Evolutionary conservation across 345 rosid species (phyloP), one percentile per base, ranked within the genome.

Genomic region (Zanthoxylum bungeanum): DNA sequence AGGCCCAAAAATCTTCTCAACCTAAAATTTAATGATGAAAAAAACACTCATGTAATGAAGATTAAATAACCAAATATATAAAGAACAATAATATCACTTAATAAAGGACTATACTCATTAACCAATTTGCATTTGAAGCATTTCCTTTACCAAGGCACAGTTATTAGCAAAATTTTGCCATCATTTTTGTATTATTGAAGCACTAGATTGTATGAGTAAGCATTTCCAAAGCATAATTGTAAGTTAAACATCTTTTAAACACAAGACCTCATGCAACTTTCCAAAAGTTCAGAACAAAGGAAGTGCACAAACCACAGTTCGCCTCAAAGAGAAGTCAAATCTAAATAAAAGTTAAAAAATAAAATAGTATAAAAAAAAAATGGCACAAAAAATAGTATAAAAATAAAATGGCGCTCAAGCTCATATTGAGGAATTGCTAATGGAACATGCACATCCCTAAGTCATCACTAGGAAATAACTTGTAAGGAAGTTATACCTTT

Each of bases 1-100:
- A 1, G 98, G 97, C 62, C 97, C 97, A 80, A 93, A 84, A 72
- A 93, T 80, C 84, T 94, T 92, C 81, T 89, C 97, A 76, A 84
- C 98, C 98, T 89, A 77, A 77, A 61, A 61, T 61, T 6, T 66
- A 33, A 37, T 22, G 14, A 51, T 37, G 44, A n/a, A n/a, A 68
- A 56, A 64, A 7, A 22, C 9, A 14, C 31, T 11, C 21, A 14
- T 34, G 21, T 34, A 52, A 34, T 67, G 71, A 14, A 33, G 60
- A 51, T 50, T 60, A 36, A 60, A 51, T 33, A 22, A 21, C 14
- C 7, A 10, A 36, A 22, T 36, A 9, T n/a, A 40, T 11, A 10
- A 36, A 33, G 12, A 52, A 52, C 25, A 64, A 46, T 46, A 46
- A 16, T 30, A 44, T 46, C 16, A 16, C 14, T 63, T 44, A 16